These are phyloP conservation scores for Lasiodiplodia theobromae DNA, from an alignment of 2,329 filamentous ascomycete genomes.

Conservation along the genomic window DNA sequence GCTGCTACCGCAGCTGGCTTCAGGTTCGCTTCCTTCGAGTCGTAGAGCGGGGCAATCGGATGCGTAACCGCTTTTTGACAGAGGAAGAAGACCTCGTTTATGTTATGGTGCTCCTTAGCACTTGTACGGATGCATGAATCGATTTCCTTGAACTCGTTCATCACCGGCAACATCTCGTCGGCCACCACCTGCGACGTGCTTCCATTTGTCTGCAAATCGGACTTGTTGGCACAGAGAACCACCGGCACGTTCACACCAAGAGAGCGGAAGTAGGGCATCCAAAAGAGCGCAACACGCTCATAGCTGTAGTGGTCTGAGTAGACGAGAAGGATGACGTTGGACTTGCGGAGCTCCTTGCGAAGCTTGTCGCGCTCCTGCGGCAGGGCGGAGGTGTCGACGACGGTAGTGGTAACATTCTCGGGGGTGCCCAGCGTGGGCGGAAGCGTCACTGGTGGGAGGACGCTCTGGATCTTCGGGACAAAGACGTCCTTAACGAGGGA, in stretches of 20 bases:
- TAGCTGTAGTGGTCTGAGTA: constrained; percentile 99
- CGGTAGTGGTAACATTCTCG: constrained; percentile 95
- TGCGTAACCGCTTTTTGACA: constrained; percentile 98
- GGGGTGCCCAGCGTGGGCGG: constrained; percentile 91
- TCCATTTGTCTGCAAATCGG: constrained; percentile 79
- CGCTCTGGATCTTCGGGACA: constrained; percentile 92
- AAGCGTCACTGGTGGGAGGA: constrained; percentile 93
- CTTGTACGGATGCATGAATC: constrained; percentile 97
- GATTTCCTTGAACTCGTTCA: constrained; percentile 98
- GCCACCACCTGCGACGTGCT: constrained; percentile 85
- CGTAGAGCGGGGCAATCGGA: constrained; percentile 93
- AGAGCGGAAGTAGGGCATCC: constrained; percentile 97
- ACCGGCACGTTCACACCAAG: constrained; percentile 98
- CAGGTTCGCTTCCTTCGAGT: constrained; percentile 85
- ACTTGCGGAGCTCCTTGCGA: constrained; percentile 93
- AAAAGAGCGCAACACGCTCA: constrained; percentile 94
- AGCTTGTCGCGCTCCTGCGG: constrained; percentile 91
- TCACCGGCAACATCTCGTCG: constrained; percentile 97
- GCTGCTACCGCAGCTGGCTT: constrained; percentile 91
- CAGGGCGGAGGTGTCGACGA: constrained; percentile 95
- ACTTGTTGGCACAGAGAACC: constrained; percentile 95
- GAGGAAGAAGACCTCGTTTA: constrained; percentile 94
- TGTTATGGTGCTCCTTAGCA: constrained; percentile 88
- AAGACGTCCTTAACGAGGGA: constrained; percentile 98
- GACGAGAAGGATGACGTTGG: constrained; percentile 94